These are phyloP conservation scores for Juglanconis sp. DNA, from an alignment of 2,329 filamentous ascomycete species.

Conservation along the genomic window DNA sequence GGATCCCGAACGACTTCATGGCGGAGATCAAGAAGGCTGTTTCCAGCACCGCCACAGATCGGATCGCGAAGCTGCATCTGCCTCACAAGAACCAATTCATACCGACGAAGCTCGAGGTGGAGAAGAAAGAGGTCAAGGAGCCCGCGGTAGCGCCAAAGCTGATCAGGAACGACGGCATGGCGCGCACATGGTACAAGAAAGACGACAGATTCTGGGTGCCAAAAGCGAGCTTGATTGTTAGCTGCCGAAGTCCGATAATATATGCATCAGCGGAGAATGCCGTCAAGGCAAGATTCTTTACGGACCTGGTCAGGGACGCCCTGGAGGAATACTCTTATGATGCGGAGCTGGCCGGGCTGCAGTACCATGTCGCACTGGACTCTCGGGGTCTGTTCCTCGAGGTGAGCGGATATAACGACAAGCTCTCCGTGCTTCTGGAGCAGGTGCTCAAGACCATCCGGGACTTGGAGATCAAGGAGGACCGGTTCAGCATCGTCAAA, in stretches of 20 bases:
- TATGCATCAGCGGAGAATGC: conserved; percentile 73
- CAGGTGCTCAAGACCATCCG: conserved; percentile 83
- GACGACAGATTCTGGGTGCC: conserved; percentile 98
- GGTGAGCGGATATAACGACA: conserved; percentile 92
- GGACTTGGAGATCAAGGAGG: conserved; percentile 78
- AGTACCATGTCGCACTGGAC: conserved; percentile 75
- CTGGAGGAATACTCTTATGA: conserved; percentile 94
- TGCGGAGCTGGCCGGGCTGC: conserved; percentile 84
- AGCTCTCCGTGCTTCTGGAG: conserved; percentile 84
- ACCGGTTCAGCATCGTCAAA: conserved; percentile 87
- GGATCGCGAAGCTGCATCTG: conserved; percentile 72
- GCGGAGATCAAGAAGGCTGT: conserved; percentile 65
- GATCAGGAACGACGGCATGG: conserved; percentile 76
- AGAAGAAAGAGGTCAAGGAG: conserved; percentile 84
- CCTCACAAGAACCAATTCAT: conserved; percentile 96
- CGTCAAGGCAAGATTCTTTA: conserved; percentile 76
- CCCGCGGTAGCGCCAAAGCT: conserved; percentile 73
- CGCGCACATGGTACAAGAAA: conserved; percentile 95
- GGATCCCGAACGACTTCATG: conserved; percentile 74
- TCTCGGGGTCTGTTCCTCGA: conserved; percentile 72
- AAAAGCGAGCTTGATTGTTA: conserved; percentile 82
- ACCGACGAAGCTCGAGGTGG: conserved; percentile 86
- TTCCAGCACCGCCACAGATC: conserved; percentile 51
- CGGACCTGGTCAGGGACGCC: conserved; percentile 82
- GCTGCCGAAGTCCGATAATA: conserved; percentile 75